Conservation (phyloP, 805 yeast genomes). For the Starmerella tilneyi region DNA sequence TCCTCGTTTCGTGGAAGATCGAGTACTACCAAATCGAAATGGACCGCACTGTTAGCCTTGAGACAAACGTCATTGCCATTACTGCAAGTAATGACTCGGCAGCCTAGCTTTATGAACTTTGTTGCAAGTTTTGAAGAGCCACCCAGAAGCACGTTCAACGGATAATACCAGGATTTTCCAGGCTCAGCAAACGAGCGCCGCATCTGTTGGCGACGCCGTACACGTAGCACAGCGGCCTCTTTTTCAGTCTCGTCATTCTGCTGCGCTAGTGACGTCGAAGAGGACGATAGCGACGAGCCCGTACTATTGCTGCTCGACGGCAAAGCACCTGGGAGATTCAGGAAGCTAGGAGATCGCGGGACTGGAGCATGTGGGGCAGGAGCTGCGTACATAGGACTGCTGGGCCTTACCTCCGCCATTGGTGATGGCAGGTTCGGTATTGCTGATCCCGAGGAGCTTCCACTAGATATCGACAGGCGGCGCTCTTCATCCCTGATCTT, state of each 20-base stretch:
- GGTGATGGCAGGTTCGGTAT: conserved; percentile 12
- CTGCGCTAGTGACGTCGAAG: conserved; percentile 1
- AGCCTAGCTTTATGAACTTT: conserved; percentile 58
- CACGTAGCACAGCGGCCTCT: conserved; percentile 20
- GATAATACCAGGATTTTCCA: conserved; percentile 6
- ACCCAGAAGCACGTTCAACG: conserved; percentile 55
- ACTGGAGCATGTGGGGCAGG: conserved; percentile 4
- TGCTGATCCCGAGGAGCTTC: conserved; percentile 30
- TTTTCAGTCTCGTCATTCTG: conserved; percentile 14
- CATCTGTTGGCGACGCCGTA: conserved; percentile 20
- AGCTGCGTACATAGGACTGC: conserved; percentile 8
- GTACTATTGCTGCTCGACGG: not conserved
- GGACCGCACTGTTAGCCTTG: conserved; percentile 54
- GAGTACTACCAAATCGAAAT: conserved; percentile 73
- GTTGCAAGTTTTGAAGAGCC: conserved; percentile 61
- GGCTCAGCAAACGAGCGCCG: conserved; percentile 18
- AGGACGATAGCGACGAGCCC: conserved; percentile 5
- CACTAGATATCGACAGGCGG: conserved; percentile 30
- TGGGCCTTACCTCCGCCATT: conserved; percentile 1
- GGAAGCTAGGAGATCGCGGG: conserved; percentile 1
- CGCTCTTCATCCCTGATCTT: conserved; percentile 61
- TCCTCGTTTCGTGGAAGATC: conserved; percentile 27
- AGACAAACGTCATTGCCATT: conserved; percentile 58
- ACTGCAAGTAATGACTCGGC: conserved; percentile 65
- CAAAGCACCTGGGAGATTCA: not conserved